Base-by-base conservation (phyloP, 2,329 filamentous ascomycete species). In the Fusarium nygamai region DNA sequence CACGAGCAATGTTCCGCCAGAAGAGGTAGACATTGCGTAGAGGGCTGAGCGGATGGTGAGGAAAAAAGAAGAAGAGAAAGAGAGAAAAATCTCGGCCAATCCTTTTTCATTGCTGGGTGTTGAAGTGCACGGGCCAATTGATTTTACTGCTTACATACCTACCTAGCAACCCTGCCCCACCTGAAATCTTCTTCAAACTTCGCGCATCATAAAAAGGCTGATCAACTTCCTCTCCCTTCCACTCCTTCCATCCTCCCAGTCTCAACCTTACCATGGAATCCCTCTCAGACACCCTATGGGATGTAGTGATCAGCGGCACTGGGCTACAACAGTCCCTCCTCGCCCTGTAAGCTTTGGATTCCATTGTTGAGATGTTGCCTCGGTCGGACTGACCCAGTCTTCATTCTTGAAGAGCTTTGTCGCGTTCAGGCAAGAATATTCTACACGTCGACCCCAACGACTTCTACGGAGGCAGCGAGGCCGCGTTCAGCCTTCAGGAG, bases 371-470 rank as follows among this genome's bases (percentile, higher is more conserved):
- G 75, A 77, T 60, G 48, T 67, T 70, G 69, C 71, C 79, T 79
- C 78, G 66, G 74, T 77, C 77, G 80, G 79, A 79, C 81, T 81
- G 78, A 81, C 79, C 69, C 72, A 78, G 73, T 64, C 73, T 68
- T 73, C 67, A 69, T 66, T 76, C 66, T 74, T 69, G 81, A 88
- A 98, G 96, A 88, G 93, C 96, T 79, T 89, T 98, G 78, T 98
- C 96, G 76, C 92, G 95, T 80, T 97, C 95, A 72, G 92, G 92
- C 81, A 97, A 97, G 87, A 96, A 94, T 79, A 90, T 98, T 75
- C 89, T 98, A 69, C 96, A 98, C 82, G 86, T 98, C 81, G 96
- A 98, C 81, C 89, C 90, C 73, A 95, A 97, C 84, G 88, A 91
- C 71, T 97, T 94, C 83, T 98, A 98, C 84, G 96, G 96, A 78